phyloP scores from a whole-genome alignment of 805 yeast genomes.

The Spathaspora boniae region DNA sequence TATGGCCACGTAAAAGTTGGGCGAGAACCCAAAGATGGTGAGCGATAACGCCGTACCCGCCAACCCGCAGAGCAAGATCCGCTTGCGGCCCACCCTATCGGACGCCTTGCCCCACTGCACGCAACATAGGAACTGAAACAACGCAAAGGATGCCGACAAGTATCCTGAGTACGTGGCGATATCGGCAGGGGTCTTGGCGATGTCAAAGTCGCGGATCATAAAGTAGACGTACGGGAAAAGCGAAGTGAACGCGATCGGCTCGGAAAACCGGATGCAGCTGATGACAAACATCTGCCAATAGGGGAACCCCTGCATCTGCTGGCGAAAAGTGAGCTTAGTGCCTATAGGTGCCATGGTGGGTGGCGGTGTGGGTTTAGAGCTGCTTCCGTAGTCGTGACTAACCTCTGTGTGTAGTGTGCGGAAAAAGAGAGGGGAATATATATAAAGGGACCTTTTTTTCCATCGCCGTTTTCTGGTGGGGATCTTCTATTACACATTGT shows the following conservation, averaged over 20 bases:
- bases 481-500: too few species aligned
- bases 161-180: conserved; percentile 62
- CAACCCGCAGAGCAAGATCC: conserved; percentile 49
- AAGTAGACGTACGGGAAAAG: conserved; percentile 62
- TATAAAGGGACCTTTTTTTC: too few species aligned
- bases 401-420: too few species aligned
- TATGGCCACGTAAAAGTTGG: conserved; percentile 49
- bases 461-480: too few species aligned
- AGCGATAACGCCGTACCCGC: conserved; percentile 49
- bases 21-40: conserved; percentile 51
- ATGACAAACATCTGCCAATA: conserved; percentile 43
- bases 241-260: conserved; percentile 63
- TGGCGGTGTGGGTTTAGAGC: too few species aligned
- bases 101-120: conserved; percentile 59
- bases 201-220: conserved; percentile 56
- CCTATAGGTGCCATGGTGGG: too few species aligned
- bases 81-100: conserved; percentile 56
- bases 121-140: conserved; percentile 55
- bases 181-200: conserved; percentile 47
- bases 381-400: too few species aligned
- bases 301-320: conserved; percentile 57
- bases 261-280: conserved; percentile 49
- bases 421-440: too few species aligned
- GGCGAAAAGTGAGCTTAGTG: conserved; percentile 29
- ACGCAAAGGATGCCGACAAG: conserved; percentile 58